These are phyloP conservation scores for Coemansia sp. DNA, from an alignment of 192 early-diverging fungal species.

Conservation along the genomic window DNA sequence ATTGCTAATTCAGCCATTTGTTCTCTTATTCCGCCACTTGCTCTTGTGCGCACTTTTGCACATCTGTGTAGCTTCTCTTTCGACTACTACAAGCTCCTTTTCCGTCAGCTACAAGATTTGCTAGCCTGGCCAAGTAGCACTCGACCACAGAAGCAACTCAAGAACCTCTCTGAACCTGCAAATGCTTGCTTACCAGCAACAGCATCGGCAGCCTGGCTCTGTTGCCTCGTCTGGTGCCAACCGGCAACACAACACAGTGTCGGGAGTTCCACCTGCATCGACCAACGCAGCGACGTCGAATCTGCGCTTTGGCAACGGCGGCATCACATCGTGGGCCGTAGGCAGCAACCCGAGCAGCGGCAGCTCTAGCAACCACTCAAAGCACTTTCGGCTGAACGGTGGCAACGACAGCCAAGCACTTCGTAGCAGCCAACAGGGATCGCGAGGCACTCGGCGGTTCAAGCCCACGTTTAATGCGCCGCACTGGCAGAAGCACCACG, in stretches of 20 bases:
- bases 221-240: constrained; percentile 13
- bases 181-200: constrained; percentile 54
- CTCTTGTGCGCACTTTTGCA: not conserved
- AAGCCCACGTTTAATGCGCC: constrained; percentile 39
- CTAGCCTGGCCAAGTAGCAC: constrained; percentile 4
- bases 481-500: constrained; percentile 49
- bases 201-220: constrained; percentile 31
- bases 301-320: constrained; percentile 50
- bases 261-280: constrained; percentile 39
- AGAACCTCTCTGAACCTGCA: not conserved
- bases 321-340: constrained; percentile 34
- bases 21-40: not conserved
- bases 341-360: constrained; percentile 15
- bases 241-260: constrained; percentile 15
- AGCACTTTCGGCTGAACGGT: constrained; percentile 25
- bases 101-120: not conserved
- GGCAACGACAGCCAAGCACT: constrained; percentile 21
- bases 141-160: not conserved
- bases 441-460: constrained; percentile 33
- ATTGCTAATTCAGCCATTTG: constrained; percentile 5
- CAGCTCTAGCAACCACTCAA: constrained; percentile 18
- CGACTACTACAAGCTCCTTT: not conserved
- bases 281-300: constrained; percentile 34
- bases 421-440: constrained; percentile 40
- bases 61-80: not conserved